These are phyloP conservation scores for Cephalotrichum gorgonifer DNA, from an alignment of 2,329 filamentous ascomycete genomes.

Conservation along the genomic window DNA sequence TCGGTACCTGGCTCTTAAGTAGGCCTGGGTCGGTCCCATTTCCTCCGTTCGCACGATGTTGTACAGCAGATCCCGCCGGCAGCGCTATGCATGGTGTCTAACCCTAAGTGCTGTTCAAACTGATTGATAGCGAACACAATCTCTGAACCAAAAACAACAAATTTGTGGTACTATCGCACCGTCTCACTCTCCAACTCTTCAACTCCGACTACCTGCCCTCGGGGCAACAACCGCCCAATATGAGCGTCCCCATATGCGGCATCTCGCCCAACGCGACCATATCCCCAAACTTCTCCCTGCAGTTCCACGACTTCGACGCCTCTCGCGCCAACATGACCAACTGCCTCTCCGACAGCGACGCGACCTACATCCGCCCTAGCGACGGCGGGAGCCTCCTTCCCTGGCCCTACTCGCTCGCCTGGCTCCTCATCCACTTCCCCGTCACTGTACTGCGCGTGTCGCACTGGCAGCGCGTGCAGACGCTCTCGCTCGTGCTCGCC, in stretches of 20 bases:
- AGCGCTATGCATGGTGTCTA: no score
- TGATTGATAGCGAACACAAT: no score
- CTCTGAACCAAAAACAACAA: no score
- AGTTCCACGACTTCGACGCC: background rate
- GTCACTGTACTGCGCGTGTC: slow-evolving; percentile 8
- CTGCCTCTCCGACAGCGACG: background rate
- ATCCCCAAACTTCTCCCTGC: background rate
- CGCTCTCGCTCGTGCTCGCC: slow-evolving; percentile 9
- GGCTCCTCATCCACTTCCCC: slow-evolving; percentile 10
- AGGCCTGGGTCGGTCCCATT: no score
- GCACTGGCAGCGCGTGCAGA: slow-evolving; percentile 10
- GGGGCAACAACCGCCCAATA: background rate
- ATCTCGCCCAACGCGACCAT: background rate
- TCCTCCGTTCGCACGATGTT: no score
- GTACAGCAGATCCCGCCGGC: no score
- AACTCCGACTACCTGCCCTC: background rate
- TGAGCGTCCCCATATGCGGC: background rate
- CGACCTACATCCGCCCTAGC: slow-evolving; percentile 7
- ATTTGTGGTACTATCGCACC: no score
- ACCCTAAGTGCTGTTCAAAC: no score
- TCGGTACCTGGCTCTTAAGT: no score
- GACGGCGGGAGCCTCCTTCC: slow-evolving; percentile 9
- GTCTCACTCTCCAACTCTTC: no score
- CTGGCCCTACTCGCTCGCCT: slow-evolving; percentile 10
- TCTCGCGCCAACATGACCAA: background rate